These are phyloP conservation scores for Pisolithus thermaeus DNA, from an alignment of 1,284 basidiomycete species.

Conservation along the genomic window DNA sequence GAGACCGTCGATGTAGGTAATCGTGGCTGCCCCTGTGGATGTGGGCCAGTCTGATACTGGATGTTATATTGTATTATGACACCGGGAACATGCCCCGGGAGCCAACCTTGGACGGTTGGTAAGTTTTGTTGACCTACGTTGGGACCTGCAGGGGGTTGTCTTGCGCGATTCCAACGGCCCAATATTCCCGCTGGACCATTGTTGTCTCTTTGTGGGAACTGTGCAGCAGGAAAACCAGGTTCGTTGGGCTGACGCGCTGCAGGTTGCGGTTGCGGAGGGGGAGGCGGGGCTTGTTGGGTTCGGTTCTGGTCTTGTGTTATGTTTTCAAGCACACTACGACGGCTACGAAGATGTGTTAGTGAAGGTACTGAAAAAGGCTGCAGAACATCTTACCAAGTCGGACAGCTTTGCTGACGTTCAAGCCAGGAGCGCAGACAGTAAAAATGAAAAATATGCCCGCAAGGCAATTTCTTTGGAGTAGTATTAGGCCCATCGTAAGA, in stretches of 20 bases:
- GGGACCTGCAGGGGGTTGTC: constrained; percentile 22
- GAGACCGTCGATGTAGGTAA: constrained; percentile 21
- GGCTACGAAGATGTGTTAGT: constrained; percentile 40
- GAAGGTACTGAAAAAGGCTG: constrained; percentile 8
- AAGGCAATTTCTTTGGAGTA: constrained; percentile 93
- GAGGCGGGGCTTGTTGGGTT: constrained; percentile 26
- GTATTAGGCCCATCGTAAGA: constrained; percentile 77
- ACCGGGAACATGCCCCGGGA: constrained; percentile 30
- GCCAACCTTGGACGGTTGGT: constrained; percentile 22
- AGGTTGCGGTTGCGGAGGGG: constrained; percentile 31
- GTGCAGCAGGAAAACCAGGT: constrained; percentile 23
- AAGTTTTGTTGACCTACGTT: constrained; percentile 19
- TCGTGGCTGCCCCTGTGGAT: constrained; percentile 18
- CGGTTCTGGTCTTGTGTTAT: constrained; percentile 28
- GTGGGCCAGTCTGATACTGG: constrained; percentile 39
- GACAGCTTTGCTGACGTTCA: constrained; percentile 93
- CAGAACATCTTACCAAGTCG: constrained; percentile 75
- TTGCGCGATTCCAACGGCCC: constrained; percentile 43
- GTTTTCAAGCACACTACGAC: constrained; percentile 78
- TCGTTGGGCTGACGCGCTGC: constrained; percentile 26
- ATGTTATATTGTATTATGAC: constrained; percentile 55
- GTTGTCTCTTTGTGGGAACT: constrained; percentile 28
- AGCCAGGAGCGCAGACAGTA: constrained; percentile 97
- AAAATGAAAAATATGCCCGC: constrained; percentile 98
- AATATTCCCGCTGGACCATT: constrained; percentile 39